Percentiles rank a stretch among this genome's conserved stretches.
These are phyloP conservation scores for Pachyrhizus erosus DNA, from an alignment of 306 rosid genomes.

Conservation along the genomic window DNA sequence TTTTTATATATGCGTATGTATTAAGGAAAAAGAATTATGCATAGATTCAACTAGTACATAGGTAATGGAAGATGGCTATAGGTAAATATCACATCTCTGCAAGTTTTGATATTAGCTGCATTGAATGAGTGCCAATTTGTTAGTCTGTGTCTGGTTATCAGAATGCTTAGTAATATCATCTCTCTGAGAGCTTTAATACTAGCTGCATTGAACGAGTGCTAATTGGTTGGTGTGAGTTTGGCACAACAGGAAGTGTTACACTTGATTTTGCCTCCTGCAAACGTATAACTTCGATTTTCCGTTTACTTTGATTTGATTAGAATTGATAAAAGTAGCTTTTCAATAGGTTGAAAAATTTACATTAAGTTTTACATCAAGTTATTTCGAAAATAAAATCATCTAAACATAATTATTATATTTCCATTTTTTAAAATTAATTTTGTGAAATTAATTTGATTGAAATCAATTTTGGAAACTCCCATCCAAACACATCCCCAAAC, in stretches of 20 bases:
- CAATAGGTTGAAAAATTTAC: neutral
- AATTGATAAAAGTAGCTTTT: neutral
- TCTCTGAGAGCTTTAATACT: neutral
- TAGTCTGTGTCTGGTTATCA: neutral
- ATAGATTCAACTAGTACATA: too few species aligned
- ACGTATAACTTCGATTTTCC: neutral
- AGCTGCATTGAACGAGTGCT: conserved; percentile 3
- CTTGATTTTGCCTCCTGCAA: neutral
- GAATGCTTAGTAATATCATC: neutral
- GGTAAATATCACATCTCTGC: neutral
- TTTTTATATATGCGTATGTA: neutral
- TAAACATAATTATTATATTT: neutral
- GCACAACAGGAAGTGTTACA: neutral
- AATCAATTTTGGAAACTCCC: neutral
- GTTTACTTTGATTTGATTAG: neutral
- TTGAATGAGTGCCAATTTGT: conserved; percentile 3
- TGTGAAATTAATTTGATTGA: too few species aligned
- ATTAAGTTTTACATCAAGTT: neutral
- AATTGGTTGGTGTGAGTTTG: neutral
- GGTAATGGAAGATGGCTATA: neutral
- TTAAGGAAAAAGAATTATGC: too few species aligned
- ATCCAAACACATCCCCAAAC: neutral
- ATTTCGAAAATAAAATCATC: neutral
- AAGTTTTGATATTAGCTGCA: neutral
- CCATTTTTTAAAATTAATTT: neutral